Evolutionary conservation across 2,329 filamentous ascomycete species (phyloP).

Genomic region (Fusarium domesticum): DNA sequence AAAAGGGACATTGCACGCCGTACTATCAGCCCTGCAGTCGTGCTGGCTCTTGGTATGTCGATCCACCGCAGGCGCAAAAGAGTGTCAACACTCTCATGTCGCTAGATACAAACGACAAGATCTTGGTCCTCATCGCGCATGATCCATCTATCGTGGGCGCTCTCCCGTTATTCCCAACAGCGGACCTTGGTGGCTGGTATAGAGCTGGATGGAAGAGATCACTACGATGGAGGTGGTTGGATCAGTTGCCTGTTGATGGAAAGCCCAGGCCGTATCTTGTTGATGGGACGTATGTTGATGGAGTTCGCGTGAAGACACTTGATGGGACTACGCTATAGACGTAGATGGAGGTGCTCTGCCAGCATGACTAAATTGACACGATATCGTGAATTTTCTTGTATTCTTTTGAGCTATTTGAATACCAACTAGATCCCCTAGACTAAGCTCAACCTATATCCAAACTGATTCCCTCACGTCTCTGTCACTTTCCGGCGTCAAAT

Average conservation of each 20-base stretch:
- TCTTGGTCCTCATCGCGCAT: conserved; percentile 17
- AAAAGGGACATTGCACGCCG: background rate
- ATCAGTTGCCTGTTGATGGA: conserved; percentile 4
- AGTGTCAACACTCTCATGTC: conserved; percentile 8
- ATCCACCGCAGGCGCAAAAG: conserved; percentile 8
- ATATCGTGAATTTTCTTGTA: too few species aligned
- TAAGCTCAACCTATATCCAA: too few species aligned
- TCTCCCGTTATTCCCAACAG: conserved; percentile 3
- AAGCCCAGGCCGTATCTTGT: conserved; percentile 1
- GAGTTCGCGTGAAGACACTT: conserved; percentile 3
- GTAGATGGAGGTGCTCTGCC: too few species aligned
- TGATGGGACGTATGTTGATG: conserved; percentile 8
- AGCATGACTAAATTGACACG: too few species aligned
- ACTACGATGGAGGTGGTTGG: conserved; percentile 3
- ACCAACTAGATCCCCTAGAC: too few species aligned
- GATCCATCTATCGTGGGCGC: conserved; percentile 6
- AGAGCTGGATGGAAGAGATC: background rate
- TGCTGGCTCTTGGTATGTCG: conserved; percentile 12
- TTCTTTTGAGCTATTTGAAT: too few species aligned
- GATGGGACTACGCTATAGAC: conserved; percentile 1
- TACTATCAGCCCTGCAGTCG: conserved; percentile 5
- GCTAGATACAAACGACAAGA: conserved; percentile 11
- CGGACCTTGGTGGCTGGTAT: conserved; percentile 1
- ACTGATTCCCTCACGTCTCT: too few species aligned
- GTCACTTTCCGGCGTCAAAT: conserved; percentile 41